Conservation (phyloP, 495 filamentous ascomycete species). For the Elaphomyces granulatus region DNA sequence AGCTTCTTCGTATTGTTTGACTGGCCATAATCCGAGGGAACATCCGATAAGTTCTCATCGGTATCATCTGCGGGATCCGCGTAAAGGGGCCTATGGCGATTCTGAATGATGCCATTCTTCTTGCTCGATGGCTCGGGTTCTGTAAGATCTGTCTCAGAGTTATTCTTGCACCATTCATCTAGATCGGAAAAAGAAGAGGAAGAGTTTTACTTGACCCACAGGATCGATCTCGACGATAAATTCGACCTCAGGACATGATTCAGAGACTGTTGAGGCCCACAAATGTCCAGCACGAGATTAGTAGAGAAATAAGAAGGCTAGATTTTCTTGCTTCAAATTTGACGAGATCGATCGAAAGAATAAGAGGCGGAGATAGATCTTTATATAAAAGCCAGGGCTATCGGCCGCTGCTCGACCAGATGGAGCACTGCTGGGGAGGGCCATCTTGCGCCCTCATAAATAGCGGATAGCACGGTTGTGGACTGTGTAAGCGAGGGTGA, state of each 20-base stretch:
- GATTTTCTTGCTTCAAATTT: not conserved
- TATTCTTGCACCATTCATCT: too few species aligned
- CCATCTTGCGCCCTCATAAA: too few species aligned
- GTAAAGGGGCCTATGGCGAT: not conserved
- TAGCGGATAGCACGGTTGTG: not conserved
- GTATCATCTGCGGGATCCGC: slow-evolving; percentile 4
- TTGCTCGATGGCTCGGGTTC: slow-evolving; percentile 3
- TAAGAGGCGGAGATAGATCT: not conserved
- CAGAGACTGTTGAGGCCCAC: not conserved
- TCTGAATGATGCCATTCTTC: too few species aligned
- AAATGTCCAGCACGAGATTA: not conserved
- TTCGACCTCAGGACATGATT: not conserved
- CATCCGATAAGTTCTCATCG: slow-evolving; percentile 8
- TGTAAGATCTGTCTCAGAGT: slow-evolving; percentile 10
- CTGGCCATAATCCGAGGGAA: slow-evolving; percentile 7
- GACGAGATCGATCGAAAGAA: not conserved
- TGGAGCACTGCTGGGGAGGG: too few species aligned
- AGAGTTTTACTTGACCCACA: not conserved
- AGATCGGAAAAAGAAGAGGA: too few species aligned
- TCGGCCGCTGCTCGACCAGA: not conserved
- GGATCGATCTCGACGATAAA: not conserved
- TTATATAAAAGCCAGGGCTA: not conserved
- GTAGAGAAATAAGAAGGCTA: not conserved
- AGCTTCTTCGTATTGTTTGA: slow-evolving; percentile 9
- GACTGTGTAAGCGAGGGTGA: too few species aligned